These are phyloP conservation scores for Trapa bicornis DNA, from an alignment of 345 rosid species.

Conservation along the genomic window DNA sequence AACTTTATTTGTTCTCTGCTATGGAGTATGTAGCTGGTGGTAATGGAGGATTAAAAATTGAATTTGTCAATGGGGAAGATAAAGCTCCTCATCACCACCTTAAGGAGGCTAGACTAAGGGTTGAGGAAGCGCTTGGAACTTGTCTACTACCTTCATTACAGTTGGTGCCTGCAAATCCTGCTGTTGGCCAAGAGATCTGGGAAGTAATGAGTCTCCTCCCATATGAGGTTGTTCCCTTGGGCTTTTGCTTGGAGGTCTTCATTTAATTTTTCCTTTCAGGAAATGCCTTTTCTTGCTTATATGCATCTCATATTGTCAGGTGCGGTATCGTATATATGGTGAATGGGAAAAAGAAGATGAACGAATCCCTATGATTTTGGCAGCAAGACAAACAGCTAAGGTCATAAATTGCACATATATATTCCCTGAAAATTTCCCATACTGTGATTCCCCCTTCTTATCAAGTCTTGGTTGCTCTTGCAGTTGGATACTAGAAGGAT, in stretches of 20 bases:
- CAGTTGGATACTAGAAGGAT: conserved; percentile 97
- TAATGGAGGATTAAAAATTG: conserved; percentile 28
- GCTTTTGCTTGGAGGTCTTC: conserved; percentile 10
- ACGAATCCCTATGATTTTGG: conserved; percentile 73
- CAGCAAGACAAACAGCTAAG: conserved; percentile 93
- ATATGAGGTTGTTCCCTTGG: conserved; percentile 62
- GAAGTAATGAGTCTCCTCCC: conserved; percentile 95
- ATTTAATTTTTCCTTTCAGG: neutral
- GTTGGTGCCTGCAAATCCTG: conserved; percentile 96
- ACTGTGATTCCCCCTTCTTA: neutral
- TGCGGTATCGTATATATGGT: conserved; percentile 92
- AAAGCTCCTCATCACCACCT: conserved; percentile 45
- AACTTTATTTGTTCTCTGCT: conserved; percentile 66
- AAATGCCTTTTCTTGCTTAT: conserved; percentile 15
- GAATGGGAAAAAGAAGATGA: conserved; percentile 99
- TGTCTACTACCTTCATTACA: conserved; percentile 92
- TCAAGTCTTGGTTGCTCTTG: conserved; percentile 3
- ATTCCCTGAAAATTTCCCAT: neutral
- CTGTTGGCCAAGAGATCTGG: conserved; percentile 98
- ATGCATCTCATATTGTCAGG: conserved; percentile 36
- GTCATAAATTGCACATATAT: conserved; percentile 16
- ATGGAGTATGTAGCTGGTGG: conserved; percentile 38
- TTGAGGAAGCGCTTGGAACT: conserved; percentile 86
- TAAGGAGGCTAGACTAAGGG: conserved; percentile 80
- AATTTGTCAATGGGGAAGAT: conserved; percentile 29